phyloP scores from a whole-genome alignment of 75 land plant species.

The Chamaecyparis obtusa region DNA sequence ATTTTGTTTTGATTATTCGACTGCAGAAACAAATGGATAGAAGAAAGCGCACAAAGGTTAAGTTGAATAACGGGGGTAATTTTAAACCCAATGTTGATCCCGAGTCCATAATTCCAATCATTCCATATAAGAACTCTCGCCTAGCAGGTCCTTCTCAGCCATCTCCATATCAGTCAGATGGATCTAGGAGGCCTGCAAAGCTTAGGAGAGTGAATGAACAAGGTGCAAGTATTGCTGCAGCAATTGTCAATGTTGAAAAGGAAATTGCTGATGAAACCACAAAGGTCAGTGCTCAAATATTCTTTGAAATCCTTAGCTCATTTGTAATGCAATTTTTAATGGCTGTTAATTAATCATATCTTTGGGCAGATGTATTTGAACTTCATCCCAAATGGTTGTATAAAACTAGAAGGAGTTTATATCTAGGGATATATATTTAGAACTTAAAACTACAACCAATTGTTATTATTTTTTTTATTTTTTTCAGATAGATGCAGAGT shows the following conservation, averaged over 20 bases:
- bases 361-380: not conserved
- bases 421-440: not conserved
- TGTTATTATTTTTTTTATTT: no score
- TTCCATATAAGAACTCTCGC: slow-evolving; percentile 22
- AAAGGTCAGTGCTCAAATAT: slow-evolving; percentile 1
- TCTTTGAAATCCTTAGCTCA: not conserved
- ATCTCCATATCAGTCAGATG: slow-evolving; percentile 27
- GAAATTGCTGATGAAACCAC: not conserved
- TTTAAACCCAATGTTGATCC: slow-evolving; percentile 26
- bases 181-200: slow-evolving; percentile 7
- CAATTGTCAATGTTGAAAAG: slow-evolving; percentile 8
- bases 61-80: slow-evolving; percentile 28
- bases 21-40: slow-evolving; percentile 44
- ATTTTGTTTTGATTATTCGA: not conserved
- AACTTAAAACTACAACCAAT: not conserved
- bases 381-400: not conserved
- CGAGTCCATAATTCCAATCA: slow-evolving; percentile 37
- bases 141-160: slow-evolving; percentile 32
- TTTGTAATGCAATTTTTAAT: not conserved
- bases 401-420: not conserved
- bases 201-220: slow-evolving; percentile 3
- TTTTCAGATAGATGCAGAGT: not conserved
- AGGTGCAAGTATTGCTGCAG: slow-evolving; percentile 10
- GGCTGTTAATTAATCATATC: not conserved
- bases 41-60: slow-evolving; percentile 24